phyloP scores from a whole-genome alignment of 192 early-diverging fungal species.

The Coemansia sp. region DNA sequence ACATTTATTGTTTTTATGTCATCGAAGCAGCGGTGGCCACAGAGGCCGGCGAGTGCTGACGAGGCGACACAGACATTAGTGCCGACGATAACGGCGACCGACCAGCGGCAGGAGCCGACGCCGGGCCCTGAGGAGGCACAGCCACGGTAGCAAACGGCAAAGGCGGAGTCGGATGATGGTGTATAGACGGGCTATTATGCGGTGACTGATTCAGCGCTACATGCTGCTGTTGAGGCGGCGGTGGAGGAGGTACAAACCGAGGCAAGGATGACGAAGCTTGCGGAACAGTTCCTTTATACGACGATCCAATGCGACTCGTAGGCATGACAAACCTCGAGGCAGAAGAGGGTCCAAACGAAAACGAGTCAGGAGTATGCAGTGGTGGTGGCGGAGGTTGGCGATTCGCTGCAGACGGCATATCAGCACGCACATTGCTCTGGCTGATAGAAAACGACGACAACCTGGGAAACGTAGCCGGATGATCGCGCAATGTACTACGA shows the following conservation, averaged over 20 bases:
- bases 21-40: slow-evolving; percentile 14
- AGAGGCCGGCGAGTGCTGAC: slow-evolving; percentile 29
- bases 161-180: slow-evolving; percentile 3
- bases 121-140: background rate
- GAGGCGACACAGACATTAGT: slow-evolving; percentile 7
- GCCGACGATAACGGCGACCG: slow-evolving; percentile 15
- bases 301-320: slow-evolving; percentile 21
- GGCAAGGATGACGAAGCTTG: background rate
- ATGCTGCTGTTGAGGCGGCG: background rate
- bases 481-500: slow-evolving; percentile 18
- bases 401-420: slow-evolving; percentile 7
- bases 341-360: background rate
- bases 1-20: background rate
- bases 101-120: slow-evolving; percentile 1
- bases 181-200: background rate
- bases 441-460: slow-evolving; percentile 54
- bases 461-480: slow-evolving; percentile 41
- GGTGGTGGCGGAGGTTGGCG: slow-evolving; percentile 13
- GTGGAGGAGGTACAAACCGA: background rate
- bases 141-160: slow-evolving; percentile 10
- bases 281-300: slow-evolving; percentile 12
- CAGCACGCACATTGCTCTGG: slow-evolving; percentile 52
- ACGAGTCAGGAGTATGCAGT: background rate
- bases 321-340: slow-evolving; percentile 39
- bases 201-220: background rate